These are phyloP conservation scores for Irpex lacteus DNA, from an alignment of 1,284 basidiomycete species.

Conservation along the genomic window DNA sequence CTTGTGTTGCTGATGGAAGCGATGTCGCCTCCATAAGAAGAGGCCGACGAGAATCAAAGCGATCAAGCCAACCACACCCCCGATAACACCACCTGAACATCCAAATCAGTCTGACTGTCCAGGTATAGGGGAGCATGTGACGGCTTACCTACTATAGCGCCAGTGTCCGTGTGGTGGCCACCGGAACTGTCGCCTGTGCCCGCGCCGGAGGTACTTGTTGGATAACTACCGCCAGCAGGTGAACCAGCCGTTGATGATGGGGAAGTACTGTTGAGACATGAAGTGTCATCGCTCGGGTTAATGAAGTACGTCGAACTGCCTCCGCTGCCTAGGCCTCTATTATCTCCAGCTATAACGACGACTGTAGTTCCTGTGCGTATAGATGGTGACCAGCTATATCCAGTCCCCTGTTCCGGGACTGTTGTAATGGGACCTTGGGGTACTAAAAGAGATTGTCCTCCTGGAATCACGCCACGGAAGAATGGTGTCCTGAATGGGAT, in stretches of 20 bases:
- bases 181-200: slow-evolving; percentile 12
- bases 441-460: slow-evolving; percentile 70
- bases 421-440: slow-evolving; percentile 41
- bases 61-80: slow-evolving; percentile 50
- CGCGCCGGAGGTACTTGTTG: slow-evolving; percentile 45
- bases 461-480: slow-evolving; percentile 75
- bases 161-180: background rate
- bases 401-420: slow-evolving; percentile 44
- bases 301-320: slow-evolving; percentile 62
- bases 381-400: slow-evolving; percentile 67
- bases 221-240: slow-evolving; percentile 74
- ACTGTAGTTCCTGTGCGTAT: slow-evolving; percentile 63
- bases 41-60: slow-evolving; percentile 43
- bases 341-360: slow-evolving; percentile 63
- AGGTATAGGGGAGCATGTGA: background rate
- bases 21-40: slow-evolving; percentile 52
- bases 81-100: slow-evolving; percentile 57
- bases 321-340: slow-evolving; percentile 61
- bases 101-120: background rate
- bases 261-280: slow-evolving; percentile 55
- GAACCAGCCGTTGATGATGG: slow-evolving; percentile 74
- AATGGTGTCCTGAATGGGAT: slow-evolving; percentile 40
- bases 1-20: slow-evolving; percentile 35
- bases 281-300: slow-evolving; percentile 42
- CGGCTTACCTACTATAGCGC: background rate